Base-by-base conservation (phyloP, 2,329 filamentous ascomycete species). In the Ceratocystis cacaofunesta region DNA sequence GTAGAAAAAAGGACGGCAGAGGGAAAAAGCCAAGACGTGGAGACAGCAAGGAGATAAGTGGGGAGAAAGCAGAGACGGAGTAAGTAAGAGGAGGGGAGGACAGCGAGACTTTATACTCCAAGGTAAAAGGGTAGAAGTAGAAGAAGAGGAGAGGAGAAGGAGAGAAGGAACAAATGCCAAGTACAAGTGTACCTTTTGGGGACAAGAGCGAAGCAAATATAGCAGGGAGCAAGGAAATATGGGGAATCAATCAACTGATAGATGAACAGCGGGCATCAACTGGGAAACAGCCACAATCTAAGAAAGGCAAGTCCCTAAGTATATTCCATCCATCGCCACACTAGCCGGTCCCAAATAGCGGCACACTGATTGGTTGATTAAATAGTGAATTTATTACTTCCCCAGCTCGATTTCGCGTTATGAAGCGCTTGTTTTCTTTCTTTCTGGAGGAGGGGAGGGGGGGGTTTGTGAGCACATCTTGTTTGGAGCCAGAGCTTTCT, bases 1-100 rank as follows among this genome's bases (percentile, higher is more conserved):
- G 30, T 32, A 63, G 28, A 62, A 44, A 52, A 52, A 61, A 57
- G 50, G 55, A 60, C 62, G 46, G 12, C 63, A 64, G 19, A 58
- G 63, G 62, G 28, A 58, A 61, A 57, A 63, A 8, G 22, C 15
- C 28, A 44, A 61, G 43, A 63, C 43, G 17, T 10, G 25, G 32
- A 55, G 30, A 61, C 15, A 30, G 43, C 25, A 22, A 32, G 36
- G 30, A 60, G 30, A 58, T 48, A 22, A 58, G 65, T n/a, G 6
- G 50, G 19, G 22, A 46, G 25, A 55, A 44, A 22, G 41, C 2
- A 41, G 10, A 41, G 36, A 12, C 25, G 15, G 10, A 5, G 5
- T 2, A 15, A n/a, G 41, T 15, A 41, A 12, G 44, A 43, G 12
- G 36, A 5, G 36, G 48, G 22, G 43, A 41, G 25, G 43, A 43